Evolutionary conservation across 768 basidiomycete species (phyloP).

Genomic region (Hypholoma sublateritium): DNA sequence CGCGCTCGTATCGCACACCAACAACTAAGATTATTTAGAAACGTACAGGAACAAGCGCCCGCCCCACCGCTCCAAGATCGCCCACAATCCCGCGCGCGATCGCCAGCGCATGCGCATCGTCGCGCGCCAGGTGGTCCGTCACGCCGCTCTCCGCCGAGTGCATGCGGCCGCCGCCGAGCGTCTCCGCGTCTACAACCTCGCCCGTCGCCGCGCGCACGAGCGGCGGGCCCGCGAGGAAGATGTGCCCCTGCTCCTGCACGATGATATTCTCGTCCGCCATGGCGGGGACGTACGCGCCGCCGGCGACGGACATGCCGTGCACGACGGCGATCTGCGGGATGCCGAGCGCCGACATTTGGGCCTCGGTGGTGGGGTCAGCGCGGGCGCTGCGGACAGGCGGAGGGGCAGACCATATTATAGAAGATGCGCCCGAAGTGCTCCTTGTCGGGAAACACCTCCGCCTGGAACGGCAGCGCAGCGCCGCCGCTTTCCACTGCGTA

Average conservation of each 20-base stretch:
- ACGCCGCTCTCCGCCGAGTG: slow-evolving; percentile 91
- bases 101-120: slow-evolving; percentile 83
- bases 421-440: slow-evolving; percentile 97
- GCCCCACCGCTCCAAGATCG: slow-evolving; percentile 71
- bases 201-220: slow-evolving; percentile 94
- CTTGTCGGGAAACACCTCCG: slow-evolving; percentile 93
- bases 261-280: slow-evolving; percentile 97
- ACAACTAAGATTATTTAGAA: not conserved
- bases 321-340: slow-evolving; percentile 93
- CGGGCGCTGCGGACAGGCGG: not conserved
- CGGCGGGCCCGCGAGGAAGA: slow-evolving; percentile 94
- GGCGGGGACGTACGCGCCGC: slow-evolving; percentile 92
- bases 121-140: slow-evolving; percentile 82
- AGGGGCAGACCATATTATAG: slow-evolving; percentile 83
- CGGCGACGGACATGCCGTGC: slow-evolving; percentile 92
- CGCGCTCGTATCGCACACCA: no score
- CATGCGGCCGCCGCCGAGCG: slow-evolving; percentile 88
- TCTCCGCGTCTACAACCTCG: slow-evolving; percentile 90
- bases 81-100: slow-evolving; percentile 76
- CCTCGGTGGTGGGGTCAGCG: slow-evolving; percentile 38
- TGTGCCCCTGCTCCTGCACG: slow-evolving; percentile 86
- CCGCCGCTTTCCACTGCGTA: slow-evolving; percentile 87
- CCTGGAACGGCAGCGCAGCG: slow-evolving; percentile 89
- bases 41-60: slow-evolving; percentile 49
- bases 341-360: slow-evolving; percentile 89